phyloP scores from a whole-genome alignment of 495 filamentous ascomycete species.

The Evernia prunastri region DNA sequence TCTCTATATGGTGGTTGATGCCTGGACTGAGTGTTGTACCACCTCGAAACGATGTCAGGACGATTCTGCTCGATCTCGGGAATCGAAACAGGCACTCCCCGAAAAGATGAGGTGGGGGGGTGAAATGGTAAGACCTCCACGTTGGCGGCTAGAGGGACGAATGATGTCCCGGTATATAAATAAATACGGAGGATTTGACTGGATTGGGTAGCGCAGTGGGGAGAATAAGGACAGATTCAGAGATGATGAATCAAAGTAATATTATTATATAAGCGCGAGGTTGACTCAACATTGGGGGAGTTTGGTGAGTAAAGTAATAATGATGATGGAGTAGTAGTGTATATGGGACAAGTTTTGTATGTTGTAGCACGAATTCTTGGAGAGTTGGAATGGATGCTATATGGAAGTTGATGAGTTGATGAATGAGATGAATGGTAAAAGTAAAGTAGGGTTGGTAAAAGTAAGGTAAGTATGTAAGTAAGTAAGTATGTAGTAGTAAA shows the following conservation, averaged over 20 bases:
- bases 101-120: conserved; percentile 19
- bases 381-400: too few relatives aligned
- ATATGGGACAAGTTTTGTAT: too few relatives aligned
- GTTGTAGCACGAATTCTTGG: not conserved
- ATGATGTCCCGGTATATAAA: conserved; percentile 24
- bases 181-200: conserved; percentile 25
- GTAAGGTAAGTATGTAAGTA: too few relatives aligned
- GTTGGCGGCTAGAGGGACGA: conserved; percentile 28
- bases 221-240: not conserved
- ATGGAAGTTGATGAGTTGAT: not conserved
- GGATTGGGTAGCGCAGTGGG: conserved; percentile 1
- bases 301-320: too few relatives aligned
- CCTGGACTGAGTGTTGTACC: conserved; percentile 34
- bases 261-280: not conserved
- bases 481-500: too few relatives aligned
- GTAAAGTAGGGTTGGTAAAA: conserved; percentile 39
- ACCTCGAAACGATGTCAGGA: conserved; percentile 16
- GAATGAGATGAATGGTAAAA: conserved; percentile 27
- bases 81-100: conserved; percentile 16
- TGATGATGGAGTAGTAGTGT: too few relatives aligned
- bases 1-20: conserved; percentile 33
- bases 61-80: conserved; percentile 17
- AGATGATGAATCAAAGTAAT: not conserved
- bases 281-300: not conserved
- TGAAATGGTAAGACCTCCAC: conserved; percentile 24